phyloP scores from a whole-genome alignment of 345 rosid species.

The Cardamine chenopodiifolia region DNA sequence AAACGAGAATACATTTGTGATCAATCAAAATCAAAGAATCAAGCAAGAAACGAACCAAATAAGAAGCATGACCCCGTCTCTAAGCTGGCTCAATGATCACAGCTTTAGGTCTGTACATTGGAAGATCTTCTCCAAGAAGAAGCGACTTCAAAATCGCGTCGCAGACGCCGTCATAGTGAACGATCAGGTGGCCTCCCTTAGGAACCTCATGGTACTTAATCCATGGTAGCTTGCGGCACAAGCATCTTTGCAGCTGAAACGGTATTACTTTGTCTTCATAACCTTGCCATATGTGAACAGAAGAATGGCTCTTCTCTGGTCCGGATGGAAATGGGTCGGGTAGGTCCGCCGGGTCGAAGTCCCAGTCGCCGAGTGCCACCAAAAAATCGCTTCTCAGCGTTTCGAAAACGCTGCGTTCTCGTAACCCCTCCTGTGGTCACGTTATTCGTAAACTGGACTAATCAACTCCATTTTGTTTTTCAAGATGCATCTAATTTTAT shows the following conservation, averaged over 20 bases:
- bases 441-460: neutral
- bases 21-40: conserved; percentile 11
- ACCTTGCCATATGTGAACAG: conserved; percentile 91
- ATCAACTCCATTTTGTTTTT: neutral
- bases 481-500: neutral
- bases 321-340: conserved; percentile 49
- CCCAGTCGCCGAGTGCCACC: conserved; percentile 74
- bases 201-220: conserved; percentile 81
- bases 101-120: conserved; percentile 46
- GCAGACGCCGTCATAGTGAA: conserved; percentile 71
- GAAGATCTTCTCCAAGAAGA: conserved; percentile 67
- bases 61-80: conserved; percentile 1
- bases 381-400: conserved; percentile 65
- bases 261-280: conserved; percentile 85
- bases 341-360: conserved; percentile 71
- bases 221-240: conserved; percentile 70
- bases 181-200: conserved; percentile 85
- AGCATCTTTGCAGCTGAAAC: conserved; percentile 65
- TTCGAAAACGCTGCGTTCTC: conserved; percentile 55
- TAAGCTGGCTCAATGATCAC: conserved; percentile 31
- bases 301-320: conserved; percentile 35
- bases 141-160: conserved; percentile 70
- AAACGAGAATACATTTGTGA: conserved; percentile 11
- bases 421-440: conserved; percentile 54
- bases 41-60: neutral